phyloP scores from a whole-genome alignment of 2,329 filamentous ascomycete genomes.

The Annulohypoxylon truncatum region DNA sequence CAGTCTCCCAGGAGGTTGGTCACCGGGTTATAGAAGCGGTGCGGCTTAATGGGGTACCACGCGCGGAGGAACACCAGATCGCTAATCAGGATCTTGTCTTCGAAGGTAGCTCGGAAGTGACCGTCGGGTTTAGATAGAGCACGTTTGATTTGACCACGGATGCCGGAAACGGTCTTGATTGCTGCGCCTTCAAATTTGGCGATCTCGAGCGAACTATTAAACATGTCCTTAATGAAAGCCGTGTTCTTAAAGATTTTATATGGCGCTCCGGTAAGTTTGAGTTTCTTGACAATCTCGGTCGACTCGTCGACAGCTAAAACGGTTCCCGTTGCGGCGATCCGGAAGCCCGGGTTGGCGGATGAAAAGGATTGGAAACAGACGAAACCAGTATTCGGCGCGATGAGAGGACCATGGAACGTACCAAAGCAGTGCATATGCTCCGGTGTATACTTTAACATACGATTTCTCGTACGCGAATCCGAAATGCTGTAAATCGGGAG shows the following conservation, averaged over 20 bases:
- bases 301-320: slow-evolving; percentile 95
- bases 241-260: slow-evolving; percentile 99
- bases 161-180: slow-evolving; percentile 94
- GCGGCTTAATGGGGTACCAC: slow-evolving; percentile 96
- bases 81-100: slow-evolving; percentile 97
- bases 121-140: slow-evolving; percentile 94
- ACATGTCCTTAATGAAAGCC: slow-evolving; percentile 99
- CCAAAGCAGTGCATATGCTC: slow-evolving; percentile 99
- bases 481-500: slow-evolving; percentile 80
- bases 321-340: slow-evolving; percentile 93
- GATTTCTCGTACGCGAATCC: slow-evolving; percentile 90
- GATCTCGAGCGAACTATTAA: slow-evolving; percentile 90
- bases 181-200: slow-evolving; percentile 98
- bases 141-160: slow-evolving; percentile 96
- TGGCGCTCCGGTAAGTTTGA: slow-evolving; percentile 92
- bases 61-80: slow-evolving; percentile 96
- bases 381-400: slow-evolving; percentile 96
- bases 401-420: slow-evolving; percentile 93
- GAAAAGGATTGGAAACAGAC: slow-evolving; percentile 92
- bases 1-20: slow-evolving; percentile 89
- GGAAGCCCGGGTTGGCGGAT: slow-evolving; percentile 86
- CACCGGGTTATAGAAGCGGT: slow-evolving; percentile 96
- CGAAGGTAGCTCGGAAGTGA: slow-evolving; percentile 95
- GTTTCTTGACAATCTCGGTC: slow-evolving; percentile 98
- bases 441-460: slow-evolving; percentile 98